Conservation (phyloP, 768 basidiomycete species). For the Asterophora lycoperdoides region DNA sequence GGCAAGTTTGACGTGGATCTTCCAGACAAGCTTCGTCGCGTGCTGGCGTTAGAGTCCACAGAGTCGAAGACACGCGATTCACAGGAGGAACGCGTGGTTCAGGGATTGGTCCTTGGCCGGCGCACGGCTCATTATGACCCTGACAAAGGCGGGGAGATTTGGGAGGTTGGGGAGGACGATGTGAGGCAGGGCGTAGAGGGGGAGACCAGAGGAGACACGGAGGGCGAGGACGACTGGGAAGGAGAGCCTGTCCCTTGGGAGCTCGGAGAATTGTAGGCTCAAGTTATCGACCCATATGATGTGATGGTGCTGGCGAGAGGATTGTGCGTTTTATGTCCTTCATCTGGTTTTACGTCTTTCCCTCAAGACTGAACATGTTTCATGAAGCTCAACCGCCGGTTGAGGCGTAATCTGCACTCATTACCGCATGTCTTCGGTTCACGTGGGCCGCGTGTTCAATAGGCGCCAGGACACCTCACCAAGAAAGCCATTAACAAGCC, state of each 20-base stretch:
- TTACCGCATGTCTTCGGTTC: constrained; percentile 4
- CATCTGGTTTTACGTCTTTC: constrained; percentile 5
- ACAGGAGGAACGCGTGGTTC: constrained; percentile 53
- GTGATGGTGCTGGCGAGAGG: not conserved
- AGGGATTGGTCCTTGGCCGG: constrained; percentile 56
- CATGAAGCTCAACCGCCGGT: constrained; percentile 1
- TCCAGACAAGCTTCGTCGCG: constrained; percentile 59
- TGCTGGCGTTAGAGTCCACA: constrained; percentile 57
- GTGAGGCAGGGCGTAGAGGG: constrained; percentile 27
- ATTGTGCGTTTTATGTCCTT: constrained; percentile 16
- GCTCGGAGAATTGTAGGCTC: constrained; percentile 59
- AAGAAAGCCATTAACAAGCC: not conserved
- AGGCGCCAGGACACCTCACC: constrained; percentile 2
- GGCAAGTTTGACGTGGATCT: constrained; percentile 51
- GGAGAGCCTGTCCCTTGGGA: constrained; percentile 82
- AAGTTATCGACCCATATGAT: not conserved
- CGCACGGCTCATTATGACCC: constrained; percentile 56
- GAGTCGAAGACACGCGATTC: constrained; percentile 34
- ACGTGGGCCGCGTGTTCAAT: constrained; percentile 4
- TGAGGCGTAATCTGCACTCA: constrained; percentile 3
- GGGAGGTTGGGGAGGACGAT: constrained; percentile 68
- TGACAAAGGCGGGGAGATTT: constrained; percentile 64
- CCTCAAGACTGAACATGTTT: constrained; percentile 14
- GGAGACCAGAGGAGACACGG: constrained; percentile 26
- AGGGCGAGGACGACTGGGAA: constrained; percentile 70